Evolutionary conservation across 2,329 filamentous ascomycete genomes (phyloP), one percentile per base, ranked within the genome.

Genomic region (Lachnellula suecica): DNA sequence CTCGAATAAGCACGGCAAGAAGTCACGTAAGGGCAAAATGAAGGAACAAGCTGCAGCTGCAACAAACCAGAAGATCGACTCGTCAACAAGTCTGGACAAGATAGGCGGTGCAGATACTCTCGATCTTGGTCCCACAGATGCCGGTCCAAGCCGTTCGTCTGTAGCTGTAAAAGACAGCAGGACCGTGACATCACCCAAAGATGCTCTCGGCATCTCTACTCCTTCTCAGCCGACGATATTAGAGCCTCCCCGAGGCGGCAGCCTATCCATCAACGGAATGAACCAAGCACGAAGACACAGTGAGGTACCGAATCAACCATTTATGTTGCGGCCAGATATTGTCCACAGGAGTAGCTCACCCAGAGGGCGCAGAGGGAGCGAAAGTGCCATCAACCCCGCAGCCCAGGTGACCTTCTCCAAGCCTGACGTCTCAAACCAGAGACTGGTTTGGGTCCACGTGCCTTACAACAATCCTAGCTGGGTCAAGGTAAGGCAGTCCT

Each of bases 391-490:
- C 11, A 20, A 40, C 23, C 4, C 41, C 9, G 9, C 25, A 9
- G 40, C 2, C 11, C n/a, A 15, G 19, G 31, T 40, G 9, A 17
- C 22, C 8, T 40, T 47, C 19, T n/a, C 25, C 29, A 51, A 43
- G 22, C 49, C 49, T 3, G 49, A 51, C 23, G 43, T 35, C 10
- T 42, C 44, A 17, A 52, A 47, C 15, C 44, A 44, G 25, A 52
- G n/a, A 37, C 27, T 52, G 24, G 38, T 52, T 4, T 52, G 50
- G 50, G 19, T 52, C 2, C 50, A 52, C 22, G 44, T 52, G 10
- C 50, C 44, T 23, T 48, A 34, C 31, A 52, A 52, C n/a, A 52
- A 52, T 29, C 50, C 50, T 22, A 19, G 11, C 10, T 52, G 49
- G 49, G 49, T 47, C 6, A 46, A 44, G 11, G 45, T 48, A 19